Percentiles rank a stretch among this genome's conserved stretches.
Conservation (phyloP, 345 rosid species). For the Psidium friedrichsthalianum region DNA sequence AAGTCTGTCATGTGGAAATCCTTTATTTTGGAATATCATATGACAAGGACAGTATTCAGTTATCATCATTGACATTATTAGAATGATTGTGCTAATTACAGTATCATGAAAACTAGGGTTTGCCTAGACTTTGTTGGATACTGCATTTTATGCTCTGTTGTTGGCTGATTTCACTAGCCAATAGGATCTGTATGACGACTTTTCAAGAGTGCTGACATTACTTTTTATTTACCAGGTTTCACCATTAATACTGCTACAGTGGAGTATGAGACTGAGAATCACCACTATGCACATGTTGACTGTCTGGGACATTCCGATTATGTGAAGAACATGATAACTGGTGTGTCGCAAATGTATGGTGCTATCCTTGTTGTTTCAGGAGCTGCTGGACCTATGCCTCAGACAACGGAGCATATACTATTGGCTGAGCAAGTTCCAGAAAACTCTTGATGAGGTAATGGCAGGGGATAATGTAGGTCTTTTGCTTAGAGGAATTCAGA, state of each 20-base stretch:
- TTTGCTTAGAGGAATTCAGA: conserved; percentile 83
- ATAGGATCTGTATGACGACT: neutral
- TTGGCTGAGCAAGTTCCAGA: conserved; percentile 86
- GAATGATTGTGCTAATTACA: neutral
- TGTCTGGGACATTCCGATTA: conserved; percentile 92
- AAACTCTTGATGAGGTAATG: conserved; percentile 77
- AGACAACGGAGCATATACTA: conserved; percentile 82
- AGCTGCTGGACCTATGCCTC: conserved; percentile 92
- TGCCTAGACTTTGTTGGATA: neutral
- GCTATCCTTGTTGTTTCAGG: conserved; percentile 80
- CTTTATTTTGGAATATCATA: neutral
- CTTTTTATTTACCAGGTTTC: conserved; percentile 18
- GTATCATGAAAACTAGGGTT: neutral
- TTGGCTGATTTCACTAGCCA: neutral
- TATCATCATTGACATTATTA: neutral
- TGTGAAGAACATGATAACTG: conserved; percentile 87
- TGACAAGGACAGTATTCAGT: neutral
- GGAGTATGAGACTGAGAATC: conserved; percentile 78
- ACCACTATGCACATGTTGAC: conserved; percentile 93
- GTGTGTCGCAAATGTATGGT: conserved; percentile 92
- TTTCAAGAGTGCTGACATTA: neutral
- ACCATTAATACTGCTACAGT: conserved; percentile 91
- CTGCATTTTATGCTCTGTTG: neutral
- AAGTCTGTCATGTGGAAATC: neutral
- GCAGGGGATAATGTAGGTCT: conserved; percentile 93